Evolutionary conservation across 345 rosid species (phyloP).

Genomic region (Turnera subulata): DNA sequence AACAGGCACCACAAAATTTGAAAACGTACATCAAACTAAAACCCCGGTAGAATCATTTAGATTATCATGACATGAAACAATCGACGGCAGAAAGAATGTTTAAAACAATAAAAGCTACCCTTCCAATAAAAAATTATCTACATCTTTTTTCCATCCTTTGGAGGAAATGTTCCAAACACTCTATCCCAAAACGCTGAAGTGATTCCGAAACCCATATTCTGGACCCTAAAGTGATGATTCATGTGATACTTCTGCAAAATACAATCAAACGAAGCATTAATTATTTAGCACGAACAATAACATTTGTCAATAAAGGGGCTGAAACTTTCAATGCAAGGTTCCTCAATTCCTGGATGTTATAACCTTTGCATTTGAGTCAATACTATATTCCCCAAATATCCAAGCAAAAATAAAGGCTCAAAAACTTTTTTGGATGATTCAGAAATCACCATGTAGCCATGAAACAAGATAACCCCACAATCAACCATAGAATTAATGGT

Average conservation of each 20-base stretch:
- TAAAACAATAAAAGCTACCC: not conserved
- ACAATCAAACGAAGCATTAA: not conserved
- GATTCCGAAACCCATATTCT: conserved; percentile 82
- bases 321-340: no score
- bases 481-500: not conserved
- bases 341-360: no score
- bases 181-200: conserved; percentile 88
- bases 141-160: conserved; percentile 14
- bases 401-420: not conserved
- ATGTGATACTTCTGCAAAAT: conserved; percentile 79
- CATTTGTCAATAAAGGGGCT: no score
- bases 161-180: conserved; percentile 84
- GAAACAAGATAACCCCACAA: no score
- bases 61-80: conserved; percentile 9
- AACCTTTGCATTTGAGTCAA: no score
- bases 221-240: conserved; percentile 91
- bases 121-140: conserved; percentile 7
- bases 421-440: not conserved
- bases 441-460: not conserved
- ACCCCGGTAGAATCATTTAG: conserved; percentile 9
- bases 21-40: conserved; percentile 2
- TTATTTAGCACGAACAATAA: no score
- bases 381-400: not conserved
- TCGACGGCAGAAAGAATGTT: conserved; percentile 4
- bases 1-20: conserved; percentile 10